A percentile compares a stretch with the other conserved stretches of the same genome.
Evolutionary conservation across 2,329 filamentous ascomycete genomes (phyloP).

Genomic region (Alternaria arbusti): DNA sequence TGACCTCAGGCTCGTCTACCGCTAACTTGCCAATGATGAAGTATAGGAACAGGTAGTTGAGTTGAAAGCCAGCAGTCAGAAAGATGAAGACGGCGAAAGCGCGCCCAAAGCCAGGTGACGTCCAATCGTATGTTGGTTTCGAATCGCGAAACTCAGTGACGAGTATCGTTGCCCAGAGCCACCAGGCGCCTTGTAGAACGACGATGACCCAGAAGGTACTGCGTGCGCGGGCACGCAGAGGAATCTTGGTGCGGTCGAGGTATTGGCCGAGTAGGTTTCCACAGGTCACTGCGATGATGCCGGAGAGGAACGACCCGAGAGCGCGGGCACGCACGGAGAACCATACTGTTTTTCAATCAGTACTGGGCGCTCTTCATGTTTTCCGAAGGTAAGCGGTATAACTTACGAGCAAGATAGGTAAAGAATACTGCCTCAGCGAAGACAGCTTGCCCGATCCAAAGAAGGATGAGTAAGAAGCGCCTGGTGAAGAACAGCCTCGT

Average conservation of each 20-base stretch:
- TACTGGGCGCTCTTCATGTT: neutral
- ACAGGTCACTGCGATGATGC: slow-evolving; percentile 68
- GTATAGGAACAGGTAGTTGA: slow-evolving; percentile 78
- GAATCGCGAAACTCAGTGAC: slow-evolving; percentile 66
- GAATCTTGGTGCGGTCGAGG: slow-evolving; percentile 64
- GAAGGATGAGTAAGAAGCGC: slow-evolving; percentile 68
- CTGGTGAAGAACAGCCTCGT: slow-evolving; percentile 65
- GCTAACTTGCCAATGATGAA: slow-evolving; percentile 74
- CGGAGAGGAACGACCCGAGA: slow-evolving; percentile 73
- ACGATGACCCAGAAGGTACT: slow-evolving; percentile 62
- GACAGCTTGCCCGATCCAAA: slow-evolving; percentile 73
- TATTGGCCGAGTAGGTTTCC: slow-evolving; percentile 72
- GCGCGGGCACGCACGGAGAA: slow-evolving; percentile 73
- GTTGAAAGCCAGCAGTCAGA: slow-evolving; percentile 70
- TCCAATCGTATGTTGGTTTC: slow-evolving; percentile 71
- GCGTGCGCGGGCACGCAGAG: slow-evolving; percentile 62
- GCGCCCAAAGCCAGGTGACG: slow-evolving; percentile 66
- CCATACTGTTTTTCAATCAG: slow-evolving; percentile 57
- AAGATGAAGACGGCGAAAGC: slow-evolving; percentile 73
- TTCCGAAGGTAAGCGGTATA: neutral
- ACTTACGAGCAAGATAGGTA: slow-evolving; percentile 64
- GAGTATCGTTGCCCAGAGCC: slow-evolving; percentile 73
- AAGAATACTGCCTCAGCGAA: slow-evolving; percentile 76
- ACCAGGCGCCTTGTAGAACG: slow-evolving; percentile 70
- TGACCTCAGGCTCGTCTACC: slow-evolving; percentile 65